phyloP scores from a whole-genome alignment of 2,329 filamentous ascomycete genomes.

The Fusarium tricinctum region DNA sequence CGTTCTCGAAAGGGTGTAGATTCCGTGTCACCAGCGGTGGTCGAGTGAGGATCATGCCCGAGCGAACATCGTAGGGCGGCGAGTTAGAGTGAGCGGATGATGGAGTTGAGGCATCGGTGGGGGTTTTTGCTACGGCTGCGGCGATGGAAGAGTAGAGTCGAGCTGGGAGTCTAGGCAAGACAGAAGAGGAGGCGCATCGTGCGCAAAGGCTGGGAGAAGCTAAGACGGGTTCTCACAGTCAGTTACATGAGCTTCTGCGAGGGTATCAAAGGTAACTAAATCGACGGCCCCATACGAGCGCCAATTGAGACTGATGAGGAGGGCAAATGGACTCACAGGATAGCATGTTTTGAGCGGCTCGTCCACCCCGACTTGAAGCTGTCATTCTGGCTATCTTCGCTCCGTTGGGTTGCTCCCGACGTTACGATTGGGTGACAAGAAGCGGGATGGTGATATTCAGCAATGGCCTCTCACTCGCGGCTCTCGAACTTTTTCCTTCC shows the following conservation, averaged over 20 bases:
- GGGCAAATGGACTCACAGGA: conserved; percentile 60
- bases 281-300: neutral
- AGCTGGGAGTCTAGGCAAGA: conserved; percentile 46
- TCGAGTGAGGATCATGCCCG: conserved; percentile 86
- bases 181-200: conserved; percentile 55
- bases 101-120: conserved; percentile 40
- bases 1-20: conserved; percentile 88
- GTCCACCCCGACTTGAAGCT: conserved; percentile 69
- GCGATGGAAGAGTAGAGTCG: conserved; percentile 56
- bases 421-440: conserved; percentile 31
- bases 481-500: conserved; percentile 50
- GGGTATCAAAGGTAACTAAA: conserved; percentile 5
- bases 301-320: conserved; percentile 39
- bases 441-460: conserved; percentile 42
- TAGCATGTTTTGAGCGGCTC: conserved; percentile 63
- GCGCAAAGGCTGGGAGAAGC: conserved; percentile 55
- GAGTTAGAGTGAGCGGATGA: conserved; percentile 35
- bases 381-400: conserved; percentile 57
- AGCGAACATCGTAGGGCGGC: conserved; percentile 64
- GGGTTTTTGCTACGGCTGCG: conserved; percentile 42
- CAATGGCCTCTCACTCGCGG: conserved; percentile 20
- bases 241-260: conserved; percentile 21
- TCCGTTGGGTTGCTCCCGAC: conserved; percentile 28
- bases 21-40: conserved; percentile 88
- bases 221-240: conserved; percentile 25